These are phyloP conservation scores for Neonectria hederae DNA, from an alignment of 2,329 filamentous ascomycete genomes.

Conservation along the genomic window DNA sequence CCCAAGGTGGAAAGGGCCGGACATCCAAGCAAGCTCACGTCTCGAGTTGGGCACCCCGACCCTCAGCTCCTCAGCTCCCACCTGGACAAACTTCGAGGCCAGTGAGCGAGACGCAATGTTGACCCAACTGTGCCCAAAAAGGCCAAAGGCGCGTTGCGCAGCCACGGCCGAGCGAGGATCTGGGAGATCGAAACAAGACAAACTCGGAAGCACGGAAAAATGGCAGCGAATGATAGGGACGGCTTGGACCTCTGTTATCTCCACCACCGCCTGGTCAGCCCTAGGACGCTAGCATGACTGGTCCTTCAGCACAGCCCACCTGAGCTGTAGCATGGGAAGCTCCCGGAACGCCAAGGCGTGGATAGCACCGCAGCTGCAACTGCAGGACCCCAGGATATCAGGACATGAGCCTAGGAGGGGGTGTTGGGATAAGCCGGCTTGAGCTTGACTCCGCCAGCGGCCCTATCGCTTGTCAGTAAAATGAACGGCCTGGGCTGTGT, in stretches of 20 bases:
- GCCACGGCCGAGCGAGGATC: neutral
- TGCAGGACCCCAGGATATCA: constrained; percentile 2
- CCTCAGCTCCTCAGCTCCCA: constrained; percentile 1
- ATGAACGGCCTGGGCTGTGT: constrained; percentile 34
- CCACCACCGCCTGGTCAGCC: constrained; percentile 38
- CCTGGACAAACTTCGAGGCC: constrained; percentile 9
- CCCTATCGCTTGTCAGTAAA: constrained; percentile 34
- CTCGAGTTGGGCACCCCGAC: constrained; percentile 7
- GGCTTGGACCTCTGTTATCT: neutral
- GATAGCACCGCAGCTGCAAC: neutral
- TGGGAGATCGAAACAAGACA: constrained; percentile 8
- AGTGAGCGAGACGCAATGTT: neutral
- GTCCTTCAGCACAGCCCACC: constrained; percentile 29
- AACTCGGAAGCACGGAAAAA: constrained; percentile 4
- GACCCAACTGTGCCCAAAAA: neutral
- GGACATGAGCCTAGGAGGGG: constrained; percentile 1
- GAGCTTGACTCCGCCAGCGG: constrained; percentile 31
- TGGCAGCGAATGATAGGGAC: constrained; percentile 5
- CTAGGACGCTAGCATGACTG: constrained; percentile 35
- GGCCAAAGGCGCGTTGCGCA: neutral
- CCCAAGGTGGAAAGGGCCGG: constrained; percentile 7
- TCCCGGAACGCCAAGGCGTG: constrained; percentile 9
- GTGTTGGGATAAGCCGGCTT: constrained; percentile 28
- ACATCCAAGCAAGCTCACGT: constrained; percentile 5
- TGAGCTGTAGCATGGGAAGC: constrained; percentile 17